These are phyloP conservation scores for Cinchona pubescens DNA, from an alignment of 257 asterid species.

Conservation along the genomic window DNA sequence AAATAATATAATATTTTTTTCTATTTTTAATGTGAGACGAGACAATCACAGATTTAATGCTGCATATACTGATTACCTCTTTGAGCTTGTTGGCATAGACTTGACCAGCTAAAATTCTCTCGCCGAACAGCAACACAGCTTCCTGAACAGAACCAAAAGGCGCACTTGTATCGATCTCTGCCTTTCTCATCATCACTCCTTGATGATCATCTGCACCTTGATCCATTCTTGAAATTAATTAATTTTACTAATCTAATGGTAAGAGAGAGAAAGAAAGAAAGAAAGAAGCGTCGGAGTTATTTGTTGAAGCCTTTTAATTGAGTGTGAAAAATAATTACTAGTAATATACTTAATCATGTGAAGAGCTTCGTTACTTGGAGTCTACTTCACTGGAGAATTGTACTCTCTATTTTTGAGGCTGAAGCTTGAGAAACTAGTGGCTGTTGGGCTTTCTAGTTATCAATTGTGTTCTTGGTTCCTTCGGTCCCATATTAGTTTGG, in stretches of 20 bases:
- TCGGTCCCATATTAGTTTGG: slow-evolving; percentile 7
- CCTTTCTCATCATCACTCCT: slow-evolving; percentile 32
- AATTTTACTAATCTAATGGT: too few species aligned
- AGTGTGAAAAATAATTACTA: background rate
- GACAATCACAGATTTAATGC: too few species aligned
- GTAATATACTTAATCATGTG: slow-evolving; percentile 1
- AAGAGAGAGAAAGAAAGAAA: background rate
- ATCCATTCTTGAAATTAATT: slow-evolving; percentile 18
- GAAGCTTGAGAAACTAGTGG: slow-evolving; percentile 22
- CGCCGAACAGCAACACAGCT: slow-evolving; percentile 74
- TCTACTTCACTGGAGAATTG: slow-evolving; percentile 75
- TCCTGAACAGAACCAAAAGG: slow-evolving; percentile 85
- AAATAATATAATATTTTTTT: too few species aligned
- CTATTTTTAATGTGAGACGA: too few species aligned
- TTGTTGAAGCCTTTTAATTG: slow-evolving; percentile 7
- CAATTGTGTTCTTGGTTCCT: background rate
- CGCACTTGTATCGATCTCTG: slow-evolving; percentile 82
- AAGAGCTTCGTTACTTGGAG: slow-evolving; percentile 76
- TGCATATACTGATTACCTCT: slow-evolving; percentile 34
- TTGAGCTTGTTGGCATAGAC: slow-evolving; percentile 55
- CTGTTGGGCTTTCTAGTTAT: slow-evolving; percentile 19
- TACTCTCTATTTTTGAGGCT: slow-evolving; percentile 16
- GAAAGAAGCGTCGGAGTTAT: slow-evolving; percentile 7
- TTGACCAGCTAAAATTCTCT: slow-evolving; percentile 66
- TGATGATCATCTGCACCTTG: slow-evolving; percentile 17